Conservation (phyloP, 306 rosid genomes). For the Malus sieversii region DNA sequence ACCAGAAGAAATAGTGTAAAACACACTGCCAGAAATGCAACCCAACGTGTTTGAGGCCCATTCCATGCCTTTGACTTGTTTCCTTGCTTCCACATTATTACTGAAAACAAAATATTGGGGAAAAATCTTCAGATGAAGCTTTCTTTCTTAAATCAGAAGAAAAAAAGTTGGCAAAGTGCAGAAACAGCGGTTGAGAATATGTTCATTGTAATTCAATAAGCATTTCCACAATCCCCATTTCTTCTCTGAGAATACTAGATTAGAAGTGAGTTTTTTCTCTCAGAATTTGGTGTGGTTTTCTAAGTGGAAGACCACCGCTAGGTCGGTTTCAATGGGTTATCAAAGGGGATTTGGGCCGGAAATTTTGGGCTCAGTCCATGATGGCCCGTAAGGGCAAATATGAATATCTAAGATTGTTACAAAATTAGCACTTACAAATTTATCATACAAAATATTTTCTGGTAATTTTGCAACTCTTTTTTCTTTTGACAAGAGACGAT, state of each 20-base stretch:
- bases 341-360: too few species aligned
- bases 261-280: not conserved
- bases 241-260: not conserved
- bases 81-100: constrained; percentile 64
- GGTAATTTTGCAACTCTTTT: too few species aligned
- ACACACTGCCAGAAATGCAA: constrained; percentile 29
- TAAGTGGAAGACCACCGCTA: not conserved
- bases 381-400: too few species aligned
- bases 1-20: constrained; percentile 31
- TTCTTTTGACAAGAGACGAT: too few species aligned
- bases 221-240: not conserved
- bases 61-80: constrained; percentile 41
- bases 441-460: too few species aligned
- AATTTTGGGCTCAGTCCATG: too few species aligned
- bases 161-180: not conserved
- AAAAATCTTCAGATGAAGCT: not conserved
- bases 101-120: constrained; percentile 26
- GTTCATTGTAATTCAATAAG: not conserved
- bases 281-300: not conserved
- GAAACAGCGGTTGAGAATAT: not conserved
- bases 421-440: too few species aligned
- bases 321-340: too few species aligned
- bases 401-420: too few species aligned
- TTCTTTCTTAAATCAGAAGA: not conserved
- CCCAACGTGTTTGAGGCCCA: constrained; percentile 23